phyloP scores from a whole-genome alignment of 2,329 filamentous ascomycete species.

The Whalleya microplaca region DNA sequence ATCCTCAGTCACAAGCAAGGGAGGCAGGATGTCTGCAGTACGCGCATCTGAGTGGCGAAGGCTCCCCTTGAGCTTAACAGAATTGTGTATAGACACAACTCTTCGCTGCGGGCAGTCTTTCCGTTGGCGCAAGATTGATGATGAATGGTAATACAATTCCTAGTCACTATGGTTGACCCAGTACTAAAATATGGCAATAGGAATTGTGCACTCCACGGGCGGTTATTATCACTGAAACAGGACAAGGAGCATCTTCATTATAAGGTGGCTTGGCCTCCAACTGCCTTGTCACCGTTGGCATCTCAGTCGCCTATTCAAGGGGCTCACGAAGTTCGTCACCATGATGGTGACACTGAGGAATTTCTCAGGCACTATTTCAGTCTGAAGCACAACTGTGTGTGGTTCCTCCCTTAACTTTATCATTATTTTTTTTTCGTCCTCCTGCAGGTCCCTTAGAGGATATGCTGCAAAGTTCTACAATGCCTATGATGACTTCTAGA shows the following conservation, averaged over 20 bases:
- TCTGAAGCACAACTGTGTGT: conserved; percentile 66
- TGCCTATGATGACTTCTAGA: background rate
- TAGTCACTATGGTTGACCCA: background rate
- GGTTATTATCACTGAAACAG: conserved; percentile 83
- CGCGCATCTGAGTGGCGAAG: conserved; percentile 81
- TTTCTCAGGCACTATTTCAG: conserved; percentile 88
- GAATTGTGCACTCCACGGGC: conserved; percentile 83
- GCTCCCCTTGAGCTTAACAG: conserved; percentile 78
- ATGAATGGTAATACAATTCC: conserved; percentile 71
- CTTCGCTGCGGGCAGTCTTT: conserved; percentile 96
- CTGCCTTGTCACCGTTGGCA: conserved; percentile 33
- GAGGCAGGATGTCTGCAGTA: conserved; percentile 39
- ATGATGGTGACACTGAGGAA: conserved; percentile 76
- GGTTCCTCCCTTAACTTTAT: background rate
- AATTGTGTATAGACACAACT: conserved; percentile 93
- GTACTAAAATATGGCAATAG: conserved; percentile 41
- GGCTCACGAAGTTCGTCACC: conserved; percentile 37
- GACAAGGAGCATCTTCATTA: conserved; percentile 81
- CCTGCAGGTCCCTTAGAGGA: no score
- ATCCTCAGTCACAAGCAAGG: background rate
- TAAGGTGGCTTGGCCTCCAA: conserved; percentile 64
- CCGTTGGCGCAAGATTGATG: conserved; percentile 83
- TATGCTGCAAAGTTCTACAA: no score
- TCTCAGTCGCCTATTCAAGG: conserved; percentile 42
- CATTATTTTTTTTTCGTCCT: background rate